phyloP scores from a whole-genome alignment of 306 rosid species.

The Castanea sativa region DNA sequence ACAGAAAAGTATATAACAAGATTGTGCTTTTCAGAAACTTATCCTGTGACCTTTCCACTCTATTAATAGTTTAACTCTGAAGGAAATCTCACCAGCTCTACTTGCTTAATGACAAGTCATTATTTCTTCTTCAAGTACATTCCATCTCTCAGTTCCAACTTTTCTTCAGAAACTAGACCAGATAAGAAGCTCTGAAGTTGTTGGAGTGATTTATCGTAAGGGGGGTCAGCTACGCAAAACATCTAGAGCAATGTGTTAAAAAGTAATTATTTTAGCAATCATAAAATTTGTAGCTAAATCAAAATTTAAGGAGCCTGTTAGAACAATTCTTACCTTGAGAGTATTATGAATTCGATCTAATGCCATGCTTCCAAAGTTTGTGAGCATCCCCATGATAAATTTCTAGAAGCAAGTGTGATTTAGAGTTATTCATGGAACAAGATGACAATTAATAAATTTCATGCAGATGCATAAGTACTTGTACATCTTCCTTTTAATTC shows the following conservation, averaged over 20 bases:
- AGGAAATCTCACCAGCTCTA: slow-evolving; percentile 25
- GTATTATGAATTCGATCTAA: slow-evolving; percentile 92
- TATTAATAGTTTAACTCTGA: not conserved
- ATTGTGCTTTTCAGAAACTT: not conserved
- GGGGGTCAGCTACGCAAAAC: slow-evolving; percentile 87
- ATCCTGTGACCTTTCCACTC: not conserved
- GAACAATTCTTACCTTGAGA: slow-evolving; percentile 69
- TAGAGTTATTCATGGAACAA: slow-evolving; percentile 4
- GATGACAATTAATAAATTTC: not conserved
- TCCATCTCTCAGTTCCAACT: slow-evolving; percentile 81
- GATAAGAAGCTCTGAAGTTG: slow-evolving; percentile 84
- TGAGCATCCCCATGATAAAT: slow-evolving; percentile 94
- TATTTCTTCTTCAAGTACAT: slow-evolving; percentile 71
- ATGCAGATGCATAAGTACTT: not conserved
- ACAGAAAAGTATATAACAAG: not conserved
- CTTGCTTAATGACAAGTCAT: slow-evolving; percentile 9
- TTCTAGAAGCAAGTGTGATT: slow-evolving; percentile 49
- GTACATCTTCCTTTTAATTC: not conserved
- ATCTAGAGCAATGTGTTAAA: slow-evolving; percentile 46
- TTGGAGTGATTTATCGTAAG: slow-evolving; percentile 90
- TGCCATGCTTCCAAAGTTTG: slow-evolving; percentile 92
- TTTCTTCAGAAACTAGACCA: slow-evolving; percentile 85
- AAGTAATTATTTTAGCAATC: slow-evolving; percentile 1
- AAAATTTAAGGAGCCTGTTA: not conserved
- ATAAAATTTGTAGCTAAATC: slow-evolving; percentile 2